A percentile compares a stretch with the other conserved stretches of the same genome.
phyloP scores from a whole-genome alignment of 306 rosid species.

The Elaeagnus macrophylla region DNA sequence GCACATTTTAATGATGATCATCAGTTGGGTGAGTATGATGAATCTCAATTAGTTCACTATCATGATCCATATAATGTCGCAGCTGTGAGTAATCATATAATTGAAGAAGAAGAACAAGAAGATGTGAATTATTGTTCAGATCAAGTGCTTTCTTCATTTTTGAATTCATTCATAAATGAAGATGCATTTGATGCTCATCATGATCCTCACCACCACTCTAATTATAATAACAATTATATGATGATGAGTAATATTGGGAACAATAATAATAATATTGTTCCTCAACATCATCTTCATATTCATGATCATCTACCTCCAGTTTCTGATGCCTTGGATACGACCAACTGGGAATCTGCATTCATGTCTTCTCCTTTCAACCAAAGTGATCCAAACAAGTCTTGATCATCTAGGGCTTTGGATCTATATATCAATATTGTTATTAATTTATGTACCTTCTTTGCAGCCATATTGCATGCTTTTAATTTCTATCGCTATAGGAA shows the following conservation, averaged over 20 bases:
- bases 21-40: too few species aligned
- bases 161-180: slow-evolving; percentile 65
- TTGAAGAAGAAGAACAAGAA: slow-evolving; percentile 20
- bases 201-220: slow-evolving; percentile 24
- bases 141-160: slow-evolving; percentile 61
- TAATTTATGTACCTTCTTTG: too few species aligned
- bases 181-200: slow-evolving; percentile 40
- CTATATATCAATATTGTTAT: too few species aligned
- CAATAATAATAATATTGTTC: too few species aligned
- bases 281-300: too few species aligned
- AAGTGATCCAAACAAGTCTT: slow-evolving; percentile 12
- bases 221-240: not conserved
- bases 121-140: slow-evolving; percentile 38
- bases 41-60: too few species aligned
- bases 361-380: slow-evolving; percentile 29
- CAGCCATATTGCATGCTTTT: too few species aligned
- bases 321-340: not conserved
- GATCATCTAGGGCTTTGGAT: too few species aligned
- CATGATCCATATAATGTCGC: not conserved
- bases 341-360: slow-evolving; percentile 38
- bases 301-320: too few species aligned
- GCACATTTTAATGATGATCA: too few species aligned
- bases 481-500: too few species aligned
- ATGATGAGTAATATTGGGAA: too few species aligned
- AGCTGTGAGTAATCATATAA: not conserved